Base-by-base conservation (phyloP, 345 rosid species). In the Kernera saxatilis region DNA sequence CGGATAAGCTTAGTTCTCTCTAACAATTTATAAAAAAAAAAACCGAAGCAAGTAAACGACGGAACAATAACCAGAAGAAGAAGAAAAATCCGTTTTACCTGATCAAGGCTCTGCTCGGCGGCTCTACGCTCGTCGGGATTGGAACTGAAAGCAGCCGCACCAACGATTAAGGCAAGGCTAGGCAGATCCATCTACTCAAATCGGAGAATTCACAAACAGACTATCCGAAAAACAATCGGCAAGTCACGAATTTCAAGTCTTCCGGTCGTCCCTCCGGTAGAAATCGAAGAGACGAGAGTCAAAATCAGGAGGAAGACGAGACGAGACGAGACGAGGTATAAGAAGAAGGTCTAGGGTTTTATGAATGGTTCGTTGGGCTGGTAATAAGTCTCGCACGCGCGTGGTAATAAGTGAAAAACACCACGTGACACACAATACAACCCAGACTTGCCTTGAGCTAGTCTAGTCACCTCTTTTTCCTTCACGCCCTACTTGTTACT, bases 121-220 rank as follows among this genome's bases (percentile, higher is more conserved):
- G 90, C 97, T 74, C 77, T 88, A 79, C 97, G 98, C 70, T 95
- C 98, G 36, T 86, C 85, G 0, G 91, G 98, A 67, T 90, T 88
- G 45, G 91, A 86, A 72, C 98, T 95, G 14, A 89, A 93, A 74
- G 80, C 73, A 23, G 96, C 97, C 19, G 79, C 75, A 25, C 84
- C 96, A 61, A 95, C 87, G 69, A 90, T 78, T 35, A 82, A 60
- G 21, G 88, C 86, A 11, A 95, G 92, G 72, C 79, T 80, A 3
- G 83, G 86, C 59, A 87, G 96, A 92, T 94, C 99, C 99, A 94
- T 93, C 8, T 5, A 5, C 40, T 9, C 51, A 41, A 67, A 51
- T 32, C 36, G 14, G 45, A 37, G 6, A 75, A 25, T 57, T 65
- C 67, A 21, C 21, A 29, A 44, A 12, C 18, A 14, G 37, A 64